A percentile compares a stretch with the other conserved stretches of the same genome.
phyloP scores from a whole-genome alignment of 2,329 filamentous ascomycete genomes.

The Fusarium avenaceum region DNA sequence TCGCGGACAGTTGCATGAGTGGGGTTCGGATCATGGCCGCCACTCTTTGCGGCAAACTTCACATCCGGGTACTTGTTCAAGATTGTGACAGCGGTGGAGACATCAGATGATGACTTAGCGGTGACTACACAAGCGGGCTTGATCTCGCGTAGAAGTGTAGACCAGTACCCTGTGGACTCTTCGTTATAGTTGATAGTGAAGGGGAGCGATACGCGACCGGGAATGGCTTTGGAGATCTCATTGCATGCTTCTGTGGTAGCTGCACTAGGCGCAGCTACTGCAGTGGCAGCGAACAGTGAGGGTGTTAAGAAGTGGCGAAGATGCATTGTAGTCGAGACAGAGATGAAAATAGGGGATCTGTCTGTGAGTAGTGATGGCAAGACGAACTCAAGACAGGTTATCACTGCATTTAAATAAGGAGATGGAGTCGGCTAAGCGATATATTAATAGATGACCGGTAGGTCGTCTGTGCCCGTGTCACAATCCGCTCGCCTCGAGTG shows the following conservation, averaged over 20 bases:
- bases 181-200: slow-evolving; percentile 12
- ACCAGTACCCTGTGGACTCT: slow-evolving; percentile 3
- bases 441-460: no score
- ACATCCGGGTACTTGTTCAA: slow-evolving; percentile 30
- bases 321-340: background rate
- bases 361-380: no score
- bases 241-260: slow-evolving; percentile 14
- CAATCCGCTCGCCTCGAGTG: no score
- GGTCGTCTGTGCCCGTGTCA: no score
- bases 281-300: slow-evolving; percentile 20
- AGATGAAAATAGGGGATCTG: no score
- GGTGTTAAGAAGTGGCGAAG: background rate
- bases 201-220: background rate
- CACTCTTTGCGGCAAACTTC: slow-evolving; percentile 24
- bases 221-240: slow-evolving; percentile 12
- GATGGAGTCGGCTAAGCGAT: no score
- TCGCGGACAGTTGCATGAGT: slow-evolving; percentile 12
- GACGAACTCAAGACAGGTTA: no score
- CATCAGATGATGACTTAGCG: slow-evolving; percentile 9
- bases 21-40: slow-evolving; percentile 29
- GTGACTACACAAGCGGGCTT: slow-evolving; percentile 23
- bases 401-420: no score
- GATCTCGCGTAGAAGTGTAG: slow-evolving; percentile 2
- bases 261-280: slow-evolving; percentile 1
- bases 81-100: slow-evolving; percentile 16